Conservation (phyloP, 108 stramenopile genomes). For the Nannochloropsis salina region DNA sequence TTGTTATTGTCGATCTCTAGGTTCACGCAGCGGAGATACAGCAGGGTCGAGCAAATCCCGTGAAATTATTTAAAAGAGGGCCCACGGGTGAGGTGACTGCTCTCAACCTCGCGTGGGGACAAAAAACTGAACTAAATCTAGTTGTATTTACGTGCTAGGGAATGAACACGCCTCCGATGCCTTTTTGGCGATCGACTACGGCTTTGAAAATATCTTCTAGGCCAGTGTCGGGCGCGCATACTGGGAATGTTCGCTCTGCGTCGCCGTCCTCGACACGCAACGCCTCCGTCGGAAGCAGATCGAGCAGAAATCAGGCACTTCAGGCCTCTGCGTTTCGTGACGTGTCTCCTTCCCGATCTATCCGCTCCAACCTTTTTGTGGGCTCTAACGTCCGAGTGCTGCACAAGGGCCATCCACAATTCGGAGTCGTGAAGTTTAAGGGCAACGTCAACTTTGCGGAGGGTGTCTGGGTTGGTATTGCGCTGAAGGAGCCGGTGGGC, state of each 20-base stretch:
- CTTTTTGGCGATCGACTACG: too few species aligned
- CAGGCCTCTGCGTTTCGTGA: background rate
- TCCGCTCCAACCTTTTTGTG: background rate
- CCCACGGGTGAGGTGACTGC: too few species aligned
- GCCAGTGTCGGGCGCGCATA: background rate
- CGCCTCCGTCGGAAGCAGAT: background rate
- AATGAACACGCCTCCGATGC: too few species aligned
- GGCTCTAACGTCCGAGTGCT: slow-evolving; percentile 6
- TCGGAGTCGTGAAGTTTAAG: background rate
- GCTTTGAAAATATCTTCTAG: background rate
- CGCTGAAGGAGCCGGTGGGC: background rate
- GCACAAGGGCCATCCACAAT: background rate
- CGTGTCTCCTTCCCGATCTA: background rate
- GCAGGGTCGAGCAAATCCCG: too few species aligned
- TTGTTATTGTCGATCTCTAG: too few species aligned
- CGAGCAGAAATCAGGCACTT: background rate
- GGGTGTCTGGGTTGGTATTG: background rate
- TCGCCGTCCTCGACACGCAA: background rate
- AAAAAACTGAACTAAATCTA: too few species aligned
- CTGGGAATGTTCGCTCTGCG: background rate
- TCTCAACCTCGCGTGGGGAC: too few species aligned
- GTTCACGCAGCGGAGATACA: too few species aligned
- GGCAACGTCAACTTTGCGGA: background rate
- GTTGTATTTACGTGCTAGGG: too few species aligned
- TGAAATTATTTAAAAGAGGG: too few species aligned